These are phyloP conservation scores for Bipolaris oryzae DNA, from an alignment of 2,329 filamentous ascomycete species.

Conservation along the genomic window DNA sequence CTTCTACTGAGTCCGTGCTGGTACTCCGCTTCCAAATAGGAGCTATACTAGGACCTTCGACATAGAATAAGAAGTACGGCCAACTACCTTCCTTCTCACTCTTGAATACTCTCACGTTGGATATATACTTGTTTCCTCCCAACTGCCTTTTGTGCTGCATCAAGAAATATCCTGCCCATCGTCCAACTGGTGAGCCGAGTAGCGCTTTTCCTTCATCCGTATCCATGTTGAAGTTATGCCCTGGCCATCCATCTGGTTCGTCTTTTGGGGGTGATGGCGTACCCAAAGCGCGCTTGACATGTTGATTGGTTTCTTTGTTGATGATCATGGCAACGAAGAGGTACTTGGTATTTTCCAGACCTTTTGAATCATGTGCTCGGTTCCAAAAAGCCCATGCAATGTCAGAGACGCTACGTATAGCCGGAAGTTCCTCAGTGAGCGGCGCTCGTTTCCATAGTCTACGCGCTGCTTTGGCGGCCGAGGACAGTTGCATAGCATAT, in stretches of 20 bases:
- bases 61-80: constrained; percentile 24
- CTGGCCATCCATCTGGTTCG: constrained; percentile 20
- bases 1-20: no score
- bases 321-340: constrained; percentile 23
- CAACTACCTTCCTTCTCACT: constrained; percentile 13
- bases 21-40: neutral
- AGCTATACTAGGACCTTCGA: neutral
- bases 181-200: constrained; percentile 20
- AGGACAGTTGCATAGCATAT: constrained; percentile 12
- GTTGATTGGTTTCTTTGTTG: constrained; percentile 18
- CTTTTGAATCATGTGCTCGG: constrained; percentile 1
- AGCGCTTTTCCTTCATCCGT: constrained; percentile 24
- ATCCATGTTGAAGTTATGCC: constrained; percentile 21
- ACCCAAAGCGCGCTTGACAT: constrained; percentile 17
- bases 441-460: constrained; percentile 16
- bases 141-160: constrained; percentile 24
- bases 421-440: constrained; percentile 19
- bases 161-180: constrained; percentile 23
- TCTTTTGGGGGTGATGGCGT: constrained; percentile 10
- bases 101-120: constrained; percentile 20
- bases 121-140: constrained; percentile 15
- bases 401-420: constrained; percentile 24
- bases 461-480: constrained; percentile 13
- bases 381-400: constrained; percentile 32
- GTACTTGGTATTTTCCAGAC: constrained; percentile 24